phyloP scores from a whole-genome alignment of 768 basidiomycete species.

The Mycena olivaceomarginata region DNA sequence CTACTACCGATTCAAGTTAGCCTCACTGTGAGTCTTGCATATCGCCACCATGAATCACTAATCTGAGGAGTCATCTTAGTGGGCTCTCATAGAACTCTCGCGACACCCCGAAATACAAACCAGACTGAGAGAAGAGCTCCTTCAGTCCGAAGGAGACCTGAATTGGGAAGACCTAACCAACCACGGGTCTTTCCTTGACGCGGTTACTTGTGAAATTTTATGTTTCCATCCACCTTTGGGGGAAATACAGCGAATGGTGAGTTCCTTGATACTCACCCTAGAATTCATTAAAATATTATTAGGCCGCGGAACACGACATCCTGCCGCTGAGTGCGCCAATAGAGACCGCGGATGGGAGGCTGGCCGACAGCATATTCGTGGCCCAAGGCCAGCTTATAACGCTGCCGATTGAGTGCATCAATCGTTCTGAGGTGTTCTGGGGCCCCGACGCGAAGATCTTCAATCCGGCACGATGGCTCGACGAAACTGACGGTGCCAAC shows the following conservation, averaged over 20 bases:
- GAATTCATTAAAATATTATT: neutral
- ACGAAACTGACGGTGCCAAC: neutral
- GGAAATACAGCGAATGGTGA: constrained; percentile 55
- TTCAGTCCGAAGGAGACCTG: neutral
- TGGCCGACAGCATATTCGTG: constrained; percentile 55
- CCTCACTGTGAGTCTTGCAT: constrained; percentile 13
- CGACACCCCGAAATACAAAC: constrained; percentile 53
- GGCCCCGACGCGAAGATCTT: constrained; percentile 66
- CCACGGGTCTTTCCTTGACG: constrained; percentile 63
- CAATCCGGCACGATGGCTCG: constrained; percentile 62
- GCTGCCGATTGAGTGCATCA: constrained; percentile 61
- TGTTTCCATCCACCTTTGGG: constrained; percentile 58
- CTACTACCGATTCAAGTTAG: constrained; percentile 15
- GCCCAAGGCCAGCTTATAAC: constrained; percentile 60
- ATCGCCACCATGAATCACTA: neutral
- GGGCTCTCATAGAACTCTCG: constrained; percentile 60
- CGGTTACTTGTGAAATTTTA: constrained; percentile 61
- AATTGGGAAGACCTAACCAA: constrained; percentile 29
- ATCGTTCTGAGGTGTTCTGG: constrained; percentile 62
- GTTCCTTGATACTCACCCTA: neutral
- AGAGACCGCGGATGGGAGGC: constrained; percentile 48
- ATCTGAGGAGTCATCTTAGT: constrained; percentile 39
- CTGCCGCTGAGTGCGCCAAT: constrained; percentile 60
- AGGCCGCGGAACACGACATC: constrained; percentile 62
- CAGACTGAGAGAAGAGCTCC: constrained; percentile 56